These are phyloP conservation scores for Tricholoma sp. DNA, from an alignment of 768 basidiomycete genomes.

Conservation along the genomic window DNA sequence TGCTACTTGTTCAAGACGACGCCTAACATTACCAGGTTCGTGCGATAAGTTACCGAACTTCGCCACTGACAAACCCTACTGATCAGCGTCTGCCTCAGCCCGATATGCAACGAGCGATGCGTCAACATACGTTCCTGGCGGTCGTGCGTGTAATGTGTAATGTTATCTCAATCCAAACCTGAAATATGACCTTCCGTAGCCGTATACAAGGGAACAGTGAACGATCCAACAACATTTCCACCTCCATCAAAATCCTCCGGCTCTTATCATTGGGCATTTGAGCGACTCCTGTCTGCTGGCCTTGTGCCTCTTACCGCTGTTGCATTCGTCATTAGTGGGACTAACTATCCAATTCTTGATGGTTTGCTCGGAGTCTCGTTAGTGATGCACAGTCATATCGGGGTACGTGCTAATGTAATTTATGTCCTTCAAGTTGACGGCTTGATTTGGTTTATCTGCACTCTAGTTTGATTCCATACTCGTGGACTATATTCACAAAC, in stretches of 20 bases:
- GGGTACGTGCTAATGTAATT: constrained; percentile 43
- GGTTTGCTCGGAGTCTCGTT: constrained; percentile 83
- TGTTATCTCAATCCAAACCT: neutral
- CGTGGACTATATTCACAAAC: constrained; percentile 87
- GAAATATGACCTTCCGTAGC: constrained; percentile 47
- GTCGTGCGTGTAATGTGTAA: constrained; percentile 44
- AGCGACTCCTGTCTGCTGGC: constrained; percentile 82
- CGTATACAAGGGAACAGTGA: constrained; percentile 86
- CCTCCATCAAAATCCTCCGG: constrained; percentile 76
- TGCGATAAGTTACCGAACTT: too few relatives aligned
- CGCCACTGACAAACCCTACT: too few relatives aligned
- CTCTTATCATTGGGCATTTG: constrained; percentile 91
- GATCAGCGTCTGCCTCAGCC: too few relatives aligned
- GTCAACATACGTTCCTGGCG: constrained; percentile 56
- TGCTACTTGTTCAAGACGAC: constrained; percentile 34
- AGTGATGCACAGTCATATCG: constrained; percentile 94
- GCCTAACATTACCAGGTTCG: too few relatives aligned
- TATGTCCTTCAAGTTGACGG: too few relatives aligned
- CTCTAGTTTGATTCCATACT: constrained; percentile 74
- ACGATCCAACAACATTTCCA: constrained; percentile 92
- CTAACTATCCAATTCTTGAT: constrained; percentile 80
- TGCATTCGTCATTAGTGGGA: constrained; percentile 75
- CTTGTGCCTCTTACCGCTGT: constrained; percentile 87
- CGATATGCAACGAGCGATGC: constrained; percentile 34
- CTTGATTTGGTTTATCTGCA: constrained; percentile 34